phyloP scores from a whole-genome alignment of 352 stramenopile genomes.

The Pythium rishiriense region DNA sequence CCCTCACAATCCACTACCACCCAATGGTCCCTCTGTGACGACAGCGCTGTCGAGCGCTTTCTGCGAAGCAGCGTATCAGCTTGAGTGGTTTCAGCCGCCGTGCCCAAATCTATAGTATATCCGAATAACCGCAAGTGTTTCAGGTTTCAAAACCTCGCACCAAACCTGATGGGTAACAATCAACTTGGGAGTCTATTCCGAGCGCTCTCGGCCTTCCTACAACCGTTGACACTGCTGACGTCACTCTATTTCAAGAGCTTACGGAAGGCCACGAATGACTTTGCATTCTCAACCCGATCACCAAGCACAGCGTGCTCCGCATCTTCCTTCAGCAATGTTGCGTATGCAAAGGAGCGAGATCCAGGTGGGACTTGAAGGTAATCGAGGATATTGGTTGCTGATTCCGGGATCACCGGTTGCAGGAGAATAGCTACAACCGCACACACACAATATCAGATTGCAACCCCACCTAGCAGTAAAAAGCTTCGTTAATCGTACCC shows the following conservation, averaged over 20 bases:
- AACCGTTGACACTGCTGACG: not conserved
- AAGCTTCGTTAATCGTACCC: slow-evolving; percentile 32
- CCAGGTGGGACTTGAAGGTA: slow-evolving; percentile 54
- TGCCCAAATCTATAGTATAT: not conserved
- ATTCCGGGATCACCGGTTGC: slow-evolving; percentile 62
- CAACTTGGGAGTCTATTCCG: slow-evolving; percentile 8
- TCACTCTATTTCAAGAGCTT: slow-evolving; percentile 49
- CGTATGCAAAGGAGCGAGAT: slow-evolving; percentile 56
- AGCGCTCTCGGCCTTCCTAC: not conserved
- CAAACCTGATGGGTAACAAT: not conserved
- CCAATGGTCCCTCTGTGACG: no score
- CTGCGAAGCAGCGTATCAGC: no score
- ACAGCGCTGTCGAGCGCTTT: no score
- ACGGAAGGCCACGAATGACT: slow-evolving; percentile 68
- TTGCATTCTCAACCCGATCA: slow-evolving; percentile 45
- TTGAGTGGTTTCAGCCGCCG: not conserved
- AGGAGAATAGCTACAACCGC: slow-evolving; percentile 59
- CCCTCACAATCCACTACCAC: no score
- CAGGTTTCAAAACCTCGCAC: not conserved
- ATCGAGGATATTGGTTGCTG: slow-evolving; percentile 64
- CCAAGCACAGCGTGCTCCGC: slow-evolving; percentile 37
- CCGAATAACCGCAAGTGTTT: no score
- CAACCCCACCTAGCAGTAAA: not conserved
- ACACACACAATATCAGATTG: not conserved
- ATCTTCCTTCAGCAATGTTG: slow-evolving; percentile 44